phyloP scores from a whole-genome alignment of 2,329 filamentous ascomycete species.

The Didymella lethalis region DNA sequence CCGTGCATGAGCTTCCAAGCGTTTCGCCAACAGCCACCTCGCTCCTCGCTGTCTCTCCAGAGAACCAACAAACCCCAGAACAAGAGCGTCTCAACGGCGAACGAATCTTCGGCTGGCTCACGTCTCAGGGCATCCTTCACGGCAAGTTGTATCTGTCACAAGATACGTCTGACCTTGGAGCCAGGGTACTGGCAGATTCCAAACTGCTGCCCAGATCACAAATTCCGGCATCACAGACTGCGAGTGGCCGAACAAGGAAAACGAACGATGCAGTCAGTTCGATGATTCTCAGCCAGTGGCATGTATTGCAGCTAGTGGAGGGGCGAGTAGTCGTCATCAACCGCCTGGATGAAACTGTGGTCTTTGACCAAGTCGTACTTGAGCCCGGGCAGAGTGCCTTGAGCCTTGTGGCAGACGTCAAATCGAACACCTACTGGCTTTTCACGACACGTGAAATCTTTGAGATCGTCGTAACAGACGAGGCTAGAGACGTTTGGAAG shows the following conservation, averaged over 20 bases:
- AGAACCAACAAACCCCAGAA: slow-evolving; percentile 61
- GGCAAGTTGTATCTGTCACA: slow-evolving; percentile 76
- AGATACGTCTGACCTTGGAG: slow-evolving; percentile 70
- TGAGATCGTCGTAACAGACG: slow-evolving; percentile 88
- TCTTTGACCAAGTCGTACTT: slow-evolving; percentile 88
- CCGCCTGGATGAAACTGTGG: slow-evolving; percentile 81
- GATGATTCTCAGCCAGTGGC: slow-evolving; percentile 90
- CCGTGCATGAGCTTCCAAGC: slow-evolving; percentile 74
- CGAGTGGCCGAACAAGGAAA: slow-evolving; percentile 69
- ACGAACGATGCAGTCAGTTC: slow-evolving; percentile 78
- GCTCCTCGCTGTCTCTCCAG: slow-evolving; percentile 77
- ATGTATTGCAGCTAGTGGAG: slow-evolving; percentile 84
- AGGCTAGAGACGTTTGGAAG: slow-evolving; percentile 93
- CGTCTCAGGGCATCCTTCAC: slow-evolving; percentile 83
- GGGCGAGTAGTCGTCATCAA: slow-evolving; percentile 85
- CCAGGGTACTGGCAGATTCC: slow-evolving; percentile 78
- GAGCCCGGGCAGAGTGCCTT: slow-evolving; percentile 79
- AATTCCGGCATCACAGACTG: slow-evolving; percentile 72
- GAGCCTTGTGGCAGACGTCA: slow-evolving; percentile 86
- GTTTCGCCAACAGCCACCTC: slow-evolving; percentile 68
- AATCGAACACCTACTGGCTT: slow-evolving; percentile 97
- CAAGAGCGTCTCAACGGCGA: slow-evolving; percentile 68
- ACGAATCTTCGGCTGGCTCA: slow-evolving; percentile 88
- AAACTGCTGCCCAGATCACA: slow-evolving; percentile 79
- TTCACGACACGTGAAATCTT: slow-evolving; percentile 92